Evolutionary conservation across 2,329 filamentous ascomycete species (phyloP).

Genomic region (Biscogniauxia marginata): DNA sequence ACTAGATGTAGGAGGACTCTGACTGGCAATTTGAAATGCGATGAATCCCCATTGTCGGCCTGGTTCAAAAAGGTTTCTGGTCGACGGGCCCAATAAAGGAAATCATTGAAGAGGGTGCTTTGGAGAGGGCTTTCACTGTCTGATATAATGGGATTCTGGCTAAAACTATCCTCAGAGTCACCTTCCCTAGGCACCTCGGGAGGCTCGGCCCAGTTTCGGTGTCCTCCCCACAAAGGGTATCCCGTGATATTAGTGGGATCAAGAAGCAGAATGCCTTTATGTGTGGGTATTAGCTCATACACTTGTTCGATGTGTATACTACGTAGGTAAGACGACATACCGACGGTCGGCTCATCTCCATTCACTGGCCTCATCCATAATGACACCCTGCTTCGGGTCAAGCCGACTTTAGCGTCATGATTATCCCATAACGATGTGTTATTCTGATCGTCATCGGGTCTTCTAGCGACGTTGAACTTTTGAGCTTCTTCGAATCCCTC

Average conservation of each 20-base stretch:
- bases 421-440: slow-evolving; percentile 26
- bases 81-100: slow-evolving; percentile 26
- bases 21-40: slow-evolving; percentile 15
- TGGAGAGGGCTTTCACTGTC: background rate
- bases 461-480: slow-evolving; percentile 24
- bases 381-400: slow-evolving; percentile 24
- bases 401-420: slow-evolving; percentile 16
- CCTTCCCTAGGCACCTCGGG: background rate
- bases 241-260: slow-evolving; percentile 17
- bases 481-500: slow-evolving; percentile 11
- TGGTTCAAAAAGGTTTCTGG: slow-evolving; percentile 11
- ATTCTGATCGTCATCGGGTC: slow-evolving; percentile 23
- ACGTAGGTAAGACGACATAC: background rate
- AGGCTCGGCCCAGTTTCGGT: slow-evolving; percentile 18
- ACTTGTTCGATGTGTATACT: background rate
- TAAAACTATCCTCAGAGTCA: no score
- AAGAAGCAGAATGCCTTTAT: slow-evolving; percentile 12
- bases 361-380: slow-evolving; percentile 21
- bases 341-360: background rate
- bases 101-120: slow-evolving; percentile 24
- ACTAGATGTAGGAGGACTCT: slow-evolving; percentile 26
- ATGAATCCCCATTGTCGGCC: background rate
- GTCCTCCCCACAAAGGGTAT: slow-evolving; percentile 26
- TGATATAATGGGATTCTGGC: slow-evolving; percentile 5
- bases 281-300: background rate